Base-by-base conservation (phyloP, 768 basidiomycete genomes). In the Pholiota microspora region DNA sequence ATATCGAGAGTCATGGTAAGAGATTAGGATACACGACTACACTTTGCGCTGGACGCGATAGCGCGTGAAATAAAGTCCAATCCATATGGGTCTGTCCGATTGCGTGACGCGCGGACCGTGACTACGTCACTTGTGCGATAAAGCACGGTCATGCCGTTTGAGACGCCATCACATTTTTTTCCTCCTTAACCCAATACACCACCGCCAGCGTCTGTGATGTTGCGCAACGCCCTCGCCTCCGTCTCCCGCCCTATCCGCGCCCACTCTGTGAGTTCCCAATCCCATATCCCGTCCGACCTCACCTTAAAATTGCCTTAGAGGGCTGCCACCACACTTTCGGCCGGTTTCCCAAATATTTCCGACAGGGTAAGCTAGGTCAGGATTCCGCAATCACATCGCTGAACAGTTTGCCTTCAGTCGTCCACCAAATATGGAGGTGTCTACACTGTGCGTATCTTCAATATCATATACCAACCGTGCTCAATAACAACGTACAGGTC, bases 341-440 rank as follows among this genome's bases (percentile, higher is more conserved):
- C 89, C 55, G 87, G 86, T 28, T 91, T 88, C 72, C 87, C 91
- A 58, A 85, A 79, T 69, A 82, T 89, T 55, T 77, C 86, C 7
- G 79, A 85, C 62, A 79, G 85, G 65, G 91, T 91, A 67, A 74
- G 57, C 54, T 29, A 53, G 35, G 48, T 54, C 27, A 45, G 45
- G 45, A 63, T 55, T 62, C 42, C 49, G 52, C 54, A 47, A 23
- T 58, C 42, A 36, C 50, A 16, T 44, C 16, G 60, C 40, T 50
- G 55, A 61, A 49, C 54, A 18, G 21, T 52, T 24, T 42, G 38
- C 10, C 24, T 50, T n/a, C 56, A 94, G 92, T 81, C 82, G 40
- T 78, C 89, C 7, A 92, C 90, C 48, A 94, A 95, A 74, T 94
- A 94, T 66, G 94, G 94, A 38, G 93, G 93, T 56, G 85, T 94